phyloP scores from a whole-genome alignment of 768 basidiomycete genomes.

The Lactarius hatsudake region DNA sequence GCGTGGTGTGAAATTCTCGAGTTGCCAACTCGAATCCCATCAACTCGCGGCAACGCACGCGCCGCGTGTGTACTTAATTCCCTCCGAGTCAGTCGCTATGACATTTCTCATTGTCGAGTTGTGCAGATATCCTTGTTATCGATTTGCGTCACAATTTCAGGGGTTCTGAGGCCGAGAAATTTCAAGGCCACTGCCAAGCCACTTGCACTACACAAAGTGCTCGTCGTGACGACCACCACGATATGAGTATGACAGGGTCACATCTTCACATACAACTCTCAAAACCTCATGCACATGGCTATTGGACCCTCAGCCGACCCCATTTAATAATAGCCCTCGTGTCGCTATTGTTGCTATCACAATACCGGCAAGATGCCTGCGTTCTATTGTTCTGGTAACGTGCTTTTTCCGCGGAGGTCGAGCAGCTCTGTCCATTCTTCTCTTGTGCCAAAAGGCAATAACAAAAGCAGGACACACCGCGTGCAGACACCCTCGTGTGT shows the following conservation, averaged over 20 bases:
- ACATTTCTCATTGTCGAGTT: neutral
- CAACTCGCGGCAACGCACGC: too few relatives aligned
- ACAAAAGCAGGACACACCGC: neutral
- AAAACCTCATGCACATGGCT: neutral
- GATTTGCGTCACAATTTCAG: too few relatives aligned
- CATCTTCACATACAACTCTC: too few relatives aligned
- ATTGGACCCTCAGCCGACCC: neutral
- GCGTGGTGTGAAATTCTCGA: too few relatives aligned
- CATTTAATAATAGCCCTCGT: neutral
- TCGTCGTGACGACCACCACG: too few relatives aligned
- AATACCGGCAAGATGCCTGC: neutral
- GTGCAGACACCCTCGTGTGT: neutral
- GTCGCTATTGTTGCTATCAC: neutral
- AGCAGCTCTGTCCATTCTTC: neutral
- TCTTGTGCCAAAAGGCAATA: neutral
- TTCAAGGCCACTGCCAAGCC: too few relatives aligned
- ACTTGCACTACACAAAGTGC: too few relatives aligned
- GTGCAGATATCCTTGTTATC: too few relatives aligned
- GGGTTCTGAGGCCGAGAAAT: too few relatives aligned
- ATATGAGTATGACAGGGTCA: too few relatives aligned
- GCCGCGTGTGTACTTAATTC: too few relatives aligned
- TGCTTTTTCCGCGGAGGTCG: neutral
- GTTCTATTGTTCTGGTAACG: slow-evolving; percentile 3
- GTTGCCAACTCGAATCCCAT: too few relatives aligned
- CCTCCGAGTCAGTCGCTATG: neutral